Percentiles rank a stretch among this genome's conserved stretches.
Evolutionary conservation across 1,139 yeast species (phyloP).

Genomic region (Spathaspora sp.): DNA sequence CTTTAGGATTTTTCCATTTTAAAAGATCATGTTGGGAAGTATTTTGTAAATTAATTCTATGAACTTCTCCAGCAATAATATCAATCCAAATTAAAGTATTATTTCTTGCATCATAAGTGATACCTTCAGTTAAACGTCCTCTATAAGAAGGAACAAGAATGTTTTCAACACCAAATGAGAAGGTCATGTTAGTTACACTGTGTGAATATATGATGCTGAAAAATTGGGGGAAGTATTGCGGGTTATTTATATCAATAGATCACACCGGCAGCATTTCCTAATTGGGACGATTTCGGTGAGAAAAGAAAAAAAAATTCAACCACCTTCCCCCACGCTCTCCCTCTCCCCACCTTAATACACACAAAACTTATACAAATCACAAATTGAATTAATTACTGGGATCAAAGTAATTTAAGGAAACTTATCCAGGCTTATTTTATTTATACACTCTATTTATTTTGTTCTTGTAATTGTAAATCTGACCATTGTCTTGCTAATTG

Average conservation of each 20-base stretch:
- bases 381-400: background rate
- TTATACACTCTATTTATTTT: background rate
- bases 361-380: background rate
- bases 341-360: background rate
- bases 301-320: background rate
- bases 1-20: slow-evolving; percentile 33
- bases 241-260: slow-evolving; percentile 1
- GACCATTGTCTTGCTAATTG: slow-evolving; percentile 65
- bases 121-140: slow-evolving; percentile 64
- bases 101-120: slow-evolving; percentile 59
- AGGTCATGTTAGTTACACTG: slow-evolving; percentile 9
- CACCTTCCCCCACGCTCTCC: background rate
- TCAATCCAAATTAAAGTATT: slow-evolving; percentile 70
- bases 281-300: background rate
- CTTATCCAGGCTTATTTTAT: background rate
- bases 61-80: slow-evolving; percentile 58
- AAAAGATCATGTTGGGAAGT: slow-evolving; percentile 40
- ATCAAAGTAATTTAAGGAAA: background rate
- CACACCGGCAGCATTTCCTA: slow-evolving; percentile 3
- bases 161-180: slow-evolving; percentile 16
- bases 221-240: background rate
- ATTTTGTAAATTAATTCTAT: slow-evolving; percentile 36
- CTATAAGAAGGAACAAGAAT: slow-evolving; percentile 45
- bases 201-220: background rate
- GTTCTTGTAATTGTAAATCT: slow-evolving; percentile 11